Percentiles rank a stretch among this genome's conserved stretches.
phyloP scores from a whole-genome alignment of 2,329 filamentous ascomycete species.

The Trichoderma simmonsii region DNA sequence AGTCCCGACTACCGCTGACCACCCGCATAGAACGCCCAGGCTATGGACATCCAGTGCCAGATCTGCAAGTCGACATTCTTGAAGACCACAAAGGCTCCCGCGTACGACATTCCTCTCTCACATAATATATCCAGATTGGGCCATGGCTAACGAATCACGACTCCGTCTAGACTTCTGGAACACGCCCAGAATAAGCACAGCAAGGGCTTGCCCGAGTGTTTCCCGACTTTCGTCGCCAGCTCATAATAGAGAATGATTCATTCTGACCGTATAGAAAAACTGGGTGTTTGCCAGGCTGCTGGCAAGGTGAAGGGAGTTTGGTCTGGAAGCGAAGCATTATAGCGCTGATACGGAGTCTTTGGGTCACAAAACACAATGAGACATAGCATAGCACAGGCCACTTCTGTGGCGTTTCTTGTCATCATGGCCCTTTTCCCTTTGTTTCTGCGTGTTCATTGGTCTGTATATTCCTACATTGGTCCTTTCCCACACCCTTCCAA shows the following conservation, averaged over 20 bases:
- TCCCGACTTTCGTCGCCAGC: constrained; percentile 47
- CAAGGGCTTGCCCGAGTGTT: constrained; percentile 69
- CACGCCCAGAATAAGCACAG: constrained; percentile 75
- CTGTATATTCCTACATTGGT: background rate
- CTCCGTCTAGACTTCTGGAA: constrained; percentile 54
- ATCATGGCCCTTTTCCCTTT: background rate
- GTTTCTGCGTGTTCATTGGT: background rate
- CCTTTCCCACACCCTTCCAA: background rate
- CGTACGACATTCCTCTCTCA: constrained; percentile 46
- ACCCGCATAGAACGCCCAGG: constrained; percentile 62
- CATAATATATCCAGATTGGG: background rate
- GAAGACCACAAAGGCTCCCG: constrained; percentile 70
- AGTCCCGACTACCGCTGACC: background rate
- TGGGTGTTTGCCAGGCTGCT: constrained; percentile 3
- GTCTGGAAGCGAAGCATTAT: constrained; percentile 17
- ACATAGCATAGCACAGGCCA: constrained; percentile 8
- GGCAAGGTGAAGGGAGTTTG: constrained; percentile 16
- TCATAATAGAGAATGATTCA: background rate
- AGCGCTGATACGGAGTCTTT: constrained; percentile 10
- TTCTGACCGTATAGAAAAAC: background rate
- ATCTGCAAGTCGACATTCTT: constrained; percentile 77
- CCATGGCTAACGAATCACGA: constrained; percentile 4
- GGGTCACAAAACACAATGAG: constrained; percentile 1
- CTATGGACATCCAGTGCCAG: constrained; percentile 73
- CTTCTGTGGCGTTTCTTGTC: background rate